Evolutionary conservation across 1,284 basidiomycete species (phyloP).

Genomic region (Rhodotorula sp.): DNA sequence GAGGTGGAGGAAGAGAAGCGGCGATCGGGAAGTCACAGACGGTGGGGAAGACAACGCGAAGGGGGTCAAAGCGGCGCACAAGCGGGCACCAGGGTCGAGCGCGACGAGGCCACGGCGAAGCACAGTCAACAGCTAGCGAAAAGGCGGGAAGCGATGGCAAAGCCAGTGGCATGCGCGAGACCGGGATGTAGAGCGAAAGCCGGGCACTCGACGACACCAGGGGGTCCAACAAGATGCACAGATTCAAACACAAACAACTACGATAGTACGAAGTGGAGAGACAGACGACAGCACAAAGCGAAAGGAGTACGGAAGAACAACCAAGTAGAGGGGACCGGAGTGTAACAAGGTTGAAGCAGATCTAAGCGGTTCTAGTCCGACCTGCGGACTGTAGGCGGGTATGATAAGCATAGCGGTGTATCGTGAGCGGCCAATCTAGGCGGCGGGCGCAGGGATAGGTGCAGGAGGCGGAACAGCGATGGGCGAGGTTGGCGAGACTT

Average conservation of each 20-base stretch:
- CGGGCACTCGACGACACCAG: too few species aligned
- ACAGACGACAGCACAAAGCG: too few species aligned
- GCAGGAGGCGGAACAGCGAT: background rate
- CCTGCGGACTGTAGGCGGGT: background rate
- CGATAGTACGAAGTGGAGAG: too few species aligned
- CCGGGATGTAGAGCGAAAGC: too few species aligned
- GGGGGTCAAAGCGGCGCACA: background rate
- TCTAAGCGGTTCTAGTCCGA: background rate
- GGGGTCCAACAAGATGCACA: too few species aligned
- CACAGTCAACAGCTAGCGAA: too few species aligned
- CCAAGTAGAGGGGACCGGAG: too few species aligned
- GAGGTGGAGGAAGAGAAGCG: background rate
- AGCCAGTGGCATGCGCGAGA: too few species aligned
- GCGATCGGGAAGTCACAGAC: background rate
- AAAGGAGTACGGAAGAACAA: too few species aligned
- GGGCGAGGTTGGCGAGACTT: background rate
- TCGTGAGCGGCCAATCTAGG: background rate
- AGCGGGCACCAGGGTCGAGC: background rate
- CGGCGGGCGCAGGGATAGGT: background rate
- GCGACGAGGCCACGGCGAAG: too few species aligned
- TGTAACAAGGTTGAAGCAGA: background rate
- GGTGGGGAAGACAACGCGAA: background rate
- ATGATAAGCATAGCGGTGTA: background rate
- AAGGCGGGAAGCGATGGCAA: too few species aligned
- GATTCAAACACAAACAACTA: too few species aligned